phyloP scores from a whole-genome alignment of 257 asterid genomes.

The Haberlea rhodopensis region DNA sequence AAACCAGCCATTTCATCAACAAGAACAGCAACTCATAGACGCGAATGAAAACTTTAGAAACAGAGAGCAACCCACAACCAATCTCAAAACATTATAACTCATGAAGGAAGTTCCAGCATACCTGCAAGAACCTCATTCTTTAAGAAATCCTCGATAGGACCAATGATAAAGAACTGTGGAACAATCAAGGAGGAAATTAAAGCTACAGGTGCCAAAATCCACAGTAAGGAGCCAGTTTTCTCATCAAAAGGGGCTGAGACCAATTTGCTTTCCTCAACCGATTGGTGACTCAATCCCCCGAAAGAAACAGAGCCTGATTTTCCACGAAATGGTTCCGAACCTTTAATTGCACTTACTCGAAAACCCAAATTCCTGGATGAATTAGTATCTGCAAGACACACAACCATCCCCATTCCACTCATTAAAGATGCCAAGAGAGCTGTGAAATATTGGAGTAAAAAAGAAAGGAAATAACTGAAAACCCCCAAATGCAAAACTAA shows the following conservation, averaged over 20 bases:
- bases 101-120: conserved; percentile 24
- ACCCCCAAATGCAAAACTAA: conserved; percentile 3
- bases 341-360: conserved; percentile 35
- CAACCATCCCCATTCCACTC: conserved; percentile 33
- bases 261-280: conserved; percentile 65
- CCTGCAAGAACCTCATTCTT: conserved; percentile 66
- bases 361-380: conserved; percentile 40
- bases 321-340: conserved; percentile 66
- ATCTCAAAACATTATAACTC: conserved; percentile 10
- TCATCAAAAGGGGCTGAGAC: conserved; percentile 67
- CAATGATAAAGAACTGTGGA: conserved; percentile 58
- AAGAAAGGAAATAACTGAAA: background rate
- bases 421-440: conserved; percentile 37
- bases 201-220: conserved; percentile 86
- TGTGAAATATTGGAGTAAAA: background rate
- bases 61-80: conserved; percentile 3
- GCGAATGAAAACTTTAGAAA: background rate
- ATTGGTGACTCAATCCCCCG: conserved; percentile 67
- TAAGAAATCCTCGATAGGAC: conserved; percentile 54
- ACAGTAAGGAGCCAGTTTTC: conserved; percentile 56
- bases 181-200: conserved; percentile 60
- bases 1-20: background rate
- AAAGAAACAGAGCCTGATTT: conserved; percentile 83
- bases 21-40: background rate
- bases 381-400: conserved; percentile 29